Conservation (phyloP, 805 yeast species). For the Dipodascopsis uninucleata region DNA sequence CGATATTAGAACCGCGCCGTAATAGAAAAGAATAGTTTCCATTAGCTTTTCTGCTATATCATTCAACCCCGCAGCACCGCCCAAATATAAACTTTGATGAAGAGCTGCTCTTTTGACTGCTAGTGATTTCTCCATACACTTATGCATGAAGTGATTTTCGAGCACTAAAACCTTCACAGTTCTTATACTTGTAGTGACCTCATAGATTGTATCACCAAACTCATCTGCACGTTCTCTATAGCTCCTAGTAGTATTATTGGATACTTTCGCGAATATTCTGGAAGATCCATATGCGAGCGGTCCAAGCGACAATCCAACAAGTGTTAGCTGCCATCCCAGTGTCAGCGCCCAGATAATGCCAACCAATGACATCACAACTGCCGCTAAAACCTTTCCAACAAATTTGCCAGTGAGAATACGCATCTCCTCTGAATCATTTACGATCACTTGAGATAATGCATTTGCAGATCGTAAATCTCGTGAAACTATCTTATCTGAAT, state of each 20-base stretch:
- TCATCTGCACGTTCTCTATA: slow-evolving; percentile 57
- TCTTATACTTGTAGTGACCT: slow-evolving; percentile 40
- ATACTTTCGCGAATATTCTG: slow-evolving; percentile 47
- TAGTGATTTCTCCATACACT: slow-evolving; percentile 33
- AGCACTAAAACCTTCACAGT: slow-evolving; percentile 61
- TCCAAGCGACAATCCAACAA: slow-evolving; percentile 74
- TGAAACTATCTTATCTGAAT: neutral
- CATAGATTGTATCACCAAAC: slow-evolving; percentile 48
- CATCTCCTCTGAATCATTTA: slow-evolving; percentile 80
- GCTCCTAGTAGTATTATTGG: slow-evolving; percentile 53
- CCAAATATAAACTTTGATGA: slow-evolving; percentile 15
- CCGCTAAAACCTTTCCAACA: slow-evolving; percentile 51
- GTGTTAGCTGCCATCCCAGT: slow-evolving; percentile 80
- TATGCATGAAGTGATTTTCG: slow-evolving; percentile 45
- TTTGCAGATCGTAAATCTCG: slow-evolving; percentile 2
- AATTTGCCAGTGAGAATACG: slow-evolving; percentile 62
- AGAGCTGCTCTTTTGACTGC: slow-evolving; percentile 30
- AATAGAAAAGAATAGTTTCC: slow-evolving; percentile 72
- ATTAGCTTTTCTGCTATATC: slow-evolving; percentile 42
- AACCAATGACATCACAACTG: slow-evolving; percentile 50
- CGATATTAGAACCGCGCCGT: slow-evolving; percentile 72
- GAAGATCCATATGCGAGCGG: slow-evolving; percentile 59
- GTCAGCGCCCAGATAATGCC: slow-evolving; percentile 77
- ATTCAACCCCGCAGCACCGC: slow-evolving; percentile 35
- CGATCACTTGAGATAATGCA: slow-evolving; percentile 49